Percentiles rank a stretch among this genome's conserved stretches.
These are phyloP conservation scores for Pleurotus giganteus DNA, from an alignment of 768 basidiomycete species.

Conservation along the genomic window DNA sequence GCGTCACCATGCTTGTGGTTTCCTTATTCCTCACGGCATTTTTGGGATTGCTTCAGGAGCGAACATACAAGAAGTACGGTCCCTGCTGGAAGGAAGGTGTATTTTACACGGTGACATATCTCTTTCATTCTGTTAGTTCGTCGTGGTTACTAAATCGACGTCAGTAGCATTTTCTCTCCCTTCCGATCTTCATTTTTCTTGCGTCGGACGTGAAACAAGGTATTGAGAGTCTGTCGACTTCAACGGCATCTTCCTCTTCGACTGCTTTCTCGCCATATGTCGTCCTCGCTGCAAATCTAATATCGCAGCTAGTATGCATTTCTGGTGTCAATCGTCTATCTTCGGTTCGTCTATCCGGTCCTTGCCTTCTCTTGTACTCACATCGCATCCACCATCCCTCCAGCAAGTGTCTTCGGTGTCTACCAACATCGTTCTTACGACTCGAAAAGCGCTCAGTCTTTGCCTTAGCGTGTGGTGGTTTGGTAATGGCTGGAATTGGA, in stretches of 20 bases:
- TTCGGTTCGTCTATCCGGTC: slow-evolving; percentile 51
- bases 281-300: slow-evolving; percentile 60
- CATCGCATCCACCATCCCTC: slow-evolving; percentile 3
- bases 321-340: slow-evolving; percentile 79
- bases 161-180: slow-evolving; percentile 68
- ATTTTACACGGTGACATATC: slow-evolving; percentile 66
- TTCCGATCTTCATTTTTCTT: slow-evolving; percentile 74
- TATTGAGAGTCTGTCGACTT: slow-evolving; percentile 42
- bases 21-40: slow-evolving; percentile 68
- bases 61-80: slow-evolving; percentile 70
- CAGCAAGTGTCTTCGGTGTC: slow-evolving; percentile 78
- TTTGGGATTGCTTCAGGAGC: slow-evolving; percentile 75
- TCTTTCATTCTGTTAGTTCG: not conserved
- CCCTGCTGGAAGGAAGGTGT: slow-evolving; percentile 82
- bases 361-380: not conserved
- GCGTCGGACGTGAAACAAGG: slow-evolving; percentile 54
- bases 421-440: slow-evolving; percentile 77
- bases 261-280: slow-evolving; percentile 45
- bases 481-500: slow-evolving; percentile 65
- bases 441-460: slow-evolving; percentile 78
- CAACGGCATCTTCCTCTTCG: slow-evolving; percentile 17
- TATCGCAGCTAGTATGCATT: slow-evolving; percentile 79
- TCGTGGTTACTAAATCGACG: not conserved
- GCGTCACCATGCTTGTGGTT: slow-evolving; percentile 65
- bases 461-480: slow-evolving; percentile 87